Percentiles rank a stretch among this genome's conserved stretches.
Evolutionary conservation across 306 rosid genomes (phyloP).

Genomic region (Prunus padus): DNA sequence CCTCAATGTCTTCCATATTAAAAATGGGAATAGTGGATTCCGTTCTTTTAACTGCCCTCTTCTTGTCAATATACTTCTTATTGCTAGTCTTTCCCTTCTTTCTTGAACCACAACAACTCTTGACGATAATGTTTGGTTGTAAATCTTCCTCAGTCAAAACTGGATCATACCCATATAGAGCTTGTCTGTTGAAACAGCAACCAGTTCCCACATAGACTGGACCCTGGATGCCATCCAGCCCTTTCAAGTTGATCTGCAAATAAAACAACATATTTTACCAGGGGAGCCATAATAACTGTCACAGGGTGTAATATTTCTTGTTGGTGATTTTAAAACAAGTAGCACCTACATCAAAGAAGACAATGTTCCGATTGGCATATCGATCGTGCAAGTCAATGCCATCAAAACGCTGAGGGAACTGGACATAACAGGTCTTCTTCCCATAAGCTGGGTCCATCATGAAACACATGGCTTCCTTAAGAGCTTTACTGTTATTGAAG

Average conservation of each 20-base stretch:
- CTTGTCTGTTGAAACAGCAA: conserved; percentile 99
- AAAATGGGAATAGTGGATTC: conserved; percentile 94
- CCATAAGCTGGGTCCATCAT: conserved; percentile 96
- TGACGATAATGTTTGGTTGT: conserved; percentile 84
- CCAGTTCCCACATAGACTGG: conserved; percentile 99
- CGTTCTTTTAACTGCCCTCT: conserved; percentile 71
- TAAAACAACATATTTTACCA: neutral
- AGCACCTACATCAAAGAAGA: conserved; percentile 86
- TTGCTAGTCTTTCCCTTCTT: conserved; percentile 69
- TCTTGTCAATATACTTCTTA: conserved; percentile 82
- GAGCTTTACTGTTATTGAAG: conserved; percentile 96
- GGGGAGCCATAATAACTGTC: neutral
- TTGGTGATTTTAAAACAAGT: conserved; percentile 6
- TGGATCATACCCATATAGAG: conserved; percentile 95
- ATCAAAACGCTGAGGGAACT: conserved; percentile 97
- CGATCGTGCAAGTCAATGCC: conserved; percentile 98
- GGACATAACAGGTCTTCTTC: conserved; percentile 96
- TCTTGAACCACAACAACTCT: conserved; percentile 97
- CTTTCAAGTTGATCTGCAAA: conserved; percentile 92
- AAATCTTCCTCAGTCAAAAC: conserved; percentile 87
- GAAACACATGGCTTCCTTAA: conserved; percentile 99
- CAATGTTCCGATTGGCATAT: conserved; percentile 98
- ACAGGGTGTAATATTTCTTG: neutral
- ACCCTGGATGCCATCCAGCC: conserved; percentile 96
- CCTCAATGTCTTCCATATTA: conserved; percentile 95